Evolutionary conservation across 192 early-diverging fungal genomes (phyloP).

Genomic region (Gamsiella multidivaricata): DNA sequence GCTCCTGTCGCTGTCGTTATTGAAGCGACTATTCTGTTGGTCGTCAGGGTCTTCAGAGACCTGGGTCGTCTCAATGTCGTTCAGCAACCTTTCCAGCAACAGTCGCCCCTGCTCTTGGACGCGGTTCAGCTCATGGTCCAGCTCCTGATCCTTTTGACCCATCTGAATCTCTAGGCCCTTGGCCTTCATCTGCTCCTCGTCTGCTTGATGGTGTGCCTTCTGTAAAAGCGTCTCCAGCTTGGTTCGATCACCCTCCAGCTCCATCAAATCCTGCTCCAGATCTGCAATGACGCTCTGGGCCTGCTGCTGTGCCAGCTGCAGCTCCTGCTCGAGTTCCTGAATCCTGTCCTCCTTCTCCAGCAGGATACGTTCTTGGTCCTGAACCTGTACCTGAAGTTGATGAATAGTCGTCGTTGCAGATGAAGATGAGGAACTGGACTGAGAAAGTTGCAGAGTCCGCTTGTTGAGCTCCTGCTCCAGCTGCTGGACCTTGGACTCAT

Average conservation of each 20-base stretch:
- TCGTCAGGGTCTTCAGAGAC: neutral
- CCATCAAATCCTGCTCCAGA: constrained; percentile 29
- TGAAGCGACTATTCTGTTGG: neutral
- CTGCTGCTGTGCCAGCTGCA: constrained; percentile 28
- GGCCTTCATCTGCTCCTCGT: constrained; percentile 17
- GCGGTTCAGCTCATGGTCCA: constrained; percentile 15
- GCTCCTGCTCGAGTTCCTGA: constrained; percentile 37
- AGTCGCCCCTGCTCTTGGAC: constrained; percentile 6
- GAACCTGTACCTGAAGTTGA: constrained; percentile 14
- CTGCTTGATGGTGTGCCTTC: constrained; percentile 5
- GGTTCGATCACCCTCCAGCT: constrained; percentile 13
- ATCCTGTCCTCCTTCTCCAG: constrained; percentile 42
- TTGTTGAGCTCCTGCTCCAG: constrained; percentile 27
- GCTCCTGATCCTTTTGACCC: constrained; percentile 15
- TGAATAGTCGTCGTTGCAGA: constrained; percentile 15
- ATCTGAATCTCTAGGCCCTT: constrained; percentile 15
- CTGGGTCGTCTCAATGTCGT: constrained; percentile 18
- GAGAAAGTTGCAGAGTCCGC: constrained; percentile 10
- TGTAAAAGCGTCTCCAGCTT: constrained; percentile 14
- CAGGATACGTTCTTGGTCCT: constrained; percentile 32
- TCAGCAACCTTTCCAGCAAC: constrained; percentile 21
- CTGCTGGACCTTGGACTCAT: constrained; percentile 25
- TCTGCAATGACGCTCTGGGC: constrained; percentile 31
- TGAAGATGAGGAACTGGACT: constrained; percentile 11
- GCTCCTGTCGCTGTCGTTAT: neutral